Conservation (phyloP, 2,329 filamentous ascomycete genomes). For the Exophiala alcalophila region DNA sequence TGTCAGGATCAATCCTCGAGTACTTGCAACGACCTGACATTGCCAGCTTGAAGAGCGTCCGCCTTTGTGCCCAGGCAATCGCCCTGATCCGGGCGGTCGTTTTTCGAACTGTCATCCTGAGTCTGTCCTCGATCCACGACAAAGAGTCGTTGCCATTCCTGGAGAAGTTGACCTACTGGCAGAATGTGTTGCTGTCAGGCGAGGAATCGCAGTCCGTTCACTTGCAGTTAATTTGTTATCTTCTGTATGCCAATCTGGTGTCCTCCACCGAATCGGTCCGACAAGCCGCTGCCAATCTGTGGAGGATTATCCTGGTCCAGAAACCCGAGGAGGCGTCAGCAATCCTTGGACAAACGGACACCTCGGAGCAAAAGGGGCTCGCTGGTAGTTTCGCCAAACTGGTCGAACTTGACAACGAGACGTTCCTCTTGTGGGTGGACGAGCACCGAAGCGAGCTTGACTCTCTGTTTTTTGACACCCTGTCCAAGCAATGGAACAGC, state of each 20-base stretch:
- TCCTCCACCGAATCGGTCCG: conserved; percentile 66
- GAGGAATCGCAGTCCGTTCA: conserved; percentile 77
- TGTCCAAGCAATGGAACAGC: conserved; percentile 82
- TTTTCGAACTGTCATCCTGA: conserved; percentile 72
- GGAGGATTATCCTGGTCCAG: conserved; percentile 90
- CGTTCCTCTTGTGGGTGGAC: conserved; percentile 86
- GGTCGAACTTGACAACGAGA: conserved; percentile 82
- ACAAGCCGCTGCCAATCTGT: conserved; percentile 74
- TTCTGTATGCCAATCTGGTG: conserved; percentile 85
- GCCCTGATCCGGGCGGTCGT: conserved; percentile 73
- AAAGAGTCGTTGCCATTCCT: conserved; percentile 68
- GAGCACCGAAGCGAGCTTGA: conserved; percentile 76
- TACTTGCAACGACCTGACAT: conserved; percentile 85
- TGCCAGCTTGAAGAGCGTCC: conserved; percentile 75
- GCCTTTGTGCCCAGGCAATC: conserved; percentile 85
- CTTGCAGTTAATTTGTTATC: conserved; percentile 83
- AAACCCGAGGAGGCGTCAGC: conserved; percentile 78
- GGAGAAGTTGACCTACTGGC: conserved; percentile 90
- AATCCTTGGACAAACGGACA: conserved; percentile 69
- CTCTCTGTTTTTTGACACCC: conserved; percentile 72
- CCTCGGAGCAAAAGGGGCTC: conserved; percentile 67
- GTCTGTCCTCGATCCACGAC: conserved; percentile 79
- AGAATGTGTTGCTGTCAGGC: conserved; percentile 78
- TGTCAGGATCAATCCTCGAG: conserved; percentile 79
- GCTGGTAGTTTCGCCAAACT: conserved; percentile 77